A percentile compares a stretch with the other conserved stretches of the same genome.
phyloP scores from a whole-genome alignment of 2,329 filamentous ascomycete genomes.

The Salinomyces thailandicus region DNA sequence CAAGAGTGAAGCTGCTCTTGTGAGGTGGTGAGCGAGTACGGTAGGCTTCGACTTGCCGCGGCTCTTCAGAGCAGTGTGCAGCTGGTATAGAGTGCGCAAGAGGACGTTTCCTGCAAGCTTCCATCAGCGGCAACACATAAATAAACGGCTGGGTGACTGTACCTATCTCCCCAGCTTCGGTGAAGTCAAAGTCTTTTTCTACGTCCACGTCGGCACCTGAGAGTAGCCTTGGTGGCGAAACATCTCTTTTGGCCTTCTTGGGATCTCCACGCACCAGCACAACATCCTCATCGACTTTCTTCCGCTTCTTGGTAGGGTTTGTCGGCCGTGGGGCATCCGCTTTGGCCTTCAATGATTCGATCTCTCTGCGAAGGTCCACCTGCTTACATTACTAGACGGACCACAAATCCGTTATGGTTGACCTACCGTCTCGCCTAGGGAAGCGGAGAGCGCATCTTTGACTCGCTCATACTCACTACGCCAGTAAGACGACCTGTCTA shows the following conservation, averaged over 20 bases:
- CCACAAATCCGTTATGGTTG: neutral
- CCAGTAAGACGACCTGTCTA: slow-evolving; percentile 34
- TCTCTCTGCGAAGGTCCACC: slow-evolving; percentile 15
- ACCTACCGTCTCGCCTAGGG: slow-evolving; percentile 12
- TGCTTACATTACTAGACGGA: neutral
- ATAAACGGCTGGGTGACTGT: no score
- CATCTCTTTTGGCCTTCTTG: slow-evolving; percentile 16
- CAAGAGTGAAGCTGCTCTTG: slow-evolving; percentile 14
- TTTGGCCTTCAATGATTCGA: slow-evolving; percentile 15
- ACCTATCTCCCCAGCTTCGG: slow-evolving; percentile 16
- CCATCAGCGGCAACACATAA: neutral
- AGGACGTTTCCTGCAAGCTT: slow-evolving; percentile 12
- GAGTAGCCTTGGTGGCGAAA: slow-evolving; percentile 6
- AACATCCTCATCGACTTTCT: slow-evolving; percentile 19
- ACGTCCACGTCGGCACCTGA: slow-evolving; percentile 4
- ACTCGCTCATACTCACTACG: slow-evolving; percentile 18
- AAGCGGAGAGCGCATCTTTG: slow-evolving; percentile 8
- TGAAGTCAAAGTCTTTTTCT: slow-evolving; percentile 10
- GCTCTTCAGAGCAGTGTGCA: slow-evolving; percentile 17
- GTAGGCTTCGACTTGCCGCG: slow-evolving; percentile 8
- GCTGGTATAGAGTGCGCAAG: slow-evolving; percentile 20
- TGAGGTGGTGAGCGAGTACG: slow-evolving; percentile 19
- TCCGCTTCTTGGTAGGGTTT: slow-evolving; percentile 17
- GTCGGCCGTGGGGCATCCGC: slow-evolving; percentile 7
- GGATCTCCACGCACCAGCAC: slow-evolving; percentile 14